These are phyloP conservation scores for Hymenoscyphus fraxineus DNA, from an alignment of 2,329 filamentous ascomycete genomes.

Conservation along the genomic window DNA sequence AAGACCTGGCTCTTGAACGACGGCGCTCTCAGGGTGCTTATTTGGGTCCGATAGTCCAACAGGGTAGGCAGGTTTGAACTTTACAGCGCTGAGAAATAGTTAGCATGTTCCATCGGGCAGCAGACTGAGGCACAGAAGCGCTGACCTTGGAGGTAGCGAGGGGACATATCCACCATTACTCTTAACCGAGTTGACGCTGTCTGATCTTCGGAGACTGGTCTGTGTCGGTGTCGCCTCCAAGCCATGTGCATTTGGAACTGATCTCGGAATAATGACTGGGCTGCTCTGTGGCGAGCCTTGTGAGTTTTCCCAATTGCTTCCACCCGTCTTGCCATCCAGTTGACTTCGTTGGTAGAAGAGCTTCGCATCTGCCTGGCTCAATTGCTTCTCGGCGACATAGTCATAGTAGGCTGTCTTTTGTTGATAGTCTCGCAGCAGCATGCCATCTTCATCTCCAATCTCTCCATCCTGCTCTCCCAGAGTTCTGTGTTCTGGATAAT, in stretches of 20 bases:
- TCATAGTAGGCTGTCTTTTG: constrained; percentile 86
- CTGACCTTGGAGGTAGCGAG: constrained; percentile 22
- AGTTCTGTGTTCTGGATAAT: constrained; percentile 24
- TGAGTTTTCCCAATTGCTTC: constrained; percentile 32
- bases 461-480: constrained; percentile 11
- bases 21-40: constrained; percentile 32
- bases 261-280: constrained; percentile 28
- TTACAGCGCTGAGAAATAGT: constrained; percentile 19
- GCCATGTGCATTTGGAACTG: constrained; percentile 26
- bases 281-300: constrained; percentile 31
- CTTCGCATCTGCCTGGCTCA: constrained; percentile 92
- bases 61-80: constrained; percentile 29
- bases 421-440: constrained; percentile 58
- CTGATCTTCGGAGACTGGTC: constrained; percentile 25
- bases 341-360: constrained; percentile 92
- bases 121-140: neutral
- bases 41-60: constrained; percentile 30
- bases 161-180: constrained; percentile 23
- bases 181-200: constrained; percentile 30
- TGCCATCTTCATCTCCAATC: constrained; percentile 39
- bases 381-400: constrained; percentile 86
- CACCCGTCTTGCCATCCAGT: constrained; percentile 43
- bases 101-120: neutral
- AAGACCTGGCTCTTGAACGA: constrained; percentile 30
- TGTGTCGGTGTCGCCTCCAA: constrained; percentile 27